These are phyloP conservation scores for Eucalyptus leucophloia DNA, from an alignment of 345 rosid genomes.

Conservation along the genomic window DNA sequence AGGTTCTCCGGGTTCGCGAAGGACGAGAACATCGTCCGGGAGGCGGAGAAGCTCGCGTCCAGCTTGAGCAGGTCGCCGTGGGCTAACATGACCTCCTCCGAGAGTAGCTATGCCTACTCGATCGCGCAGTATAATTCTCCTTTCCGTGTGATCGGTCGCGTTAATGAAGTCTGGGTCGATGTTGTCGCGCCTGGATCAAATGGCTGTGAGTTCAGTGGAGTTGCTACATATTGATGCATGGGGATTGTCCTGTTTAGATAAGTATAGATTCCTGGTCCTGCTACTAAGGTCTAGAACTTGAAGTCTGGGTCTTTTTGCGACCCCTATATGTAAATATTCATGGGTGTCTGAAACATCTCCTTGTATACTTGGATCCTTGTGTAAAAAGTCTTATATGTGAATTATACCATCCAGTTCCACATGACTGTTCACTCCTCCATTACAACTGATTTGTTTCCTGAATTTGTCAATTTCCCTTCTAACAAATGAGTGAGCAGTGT, in stretches of 20 bases:
- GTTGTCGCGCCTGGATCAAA: slow-evolving; percentile 8
- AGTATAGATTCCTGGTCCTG: not conserved
- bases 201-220: not conserved
- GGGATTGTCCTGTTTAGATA: not conserved
- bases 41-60: slow-evolving; percentile 36
- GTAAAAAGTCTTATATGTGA: not conserved
- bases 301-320: not conserved
- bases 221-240: slow-evolving; percentile 24
- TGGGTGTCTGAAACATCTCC: not conserved
- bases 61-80: slow-evolving; percentile 51
- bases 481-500: not conserved
- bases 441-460: not conserved
- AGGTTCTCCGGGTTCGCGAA: slow-evolving; percentile 54
- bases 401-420: not conserved
- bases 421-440: not conserved
- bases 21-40: slow-evolving; percentile 25
- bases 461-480: not conserved
- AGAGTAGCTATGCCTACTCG: slow-evolving; percentile 35
- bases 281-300: not conserved
- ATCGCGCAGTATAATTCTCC: slow-evolving; percentile 62
- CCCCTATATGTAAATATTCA: not conserved
- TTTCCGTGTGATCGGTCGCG: slow-evolving; percentile 37
- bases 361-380: not conserved
- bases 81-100: slow-evolving; percentile 22
- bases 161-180: slow-evolving; percentile 65